A percentile compares a stretch with the other conserved stretches of the same genome.
These are phyloP conservation scores for Phlebopus sp. DNA, from an alignment of 1,284 basidiomycete species.

Conservation along the genomic window DNA sequence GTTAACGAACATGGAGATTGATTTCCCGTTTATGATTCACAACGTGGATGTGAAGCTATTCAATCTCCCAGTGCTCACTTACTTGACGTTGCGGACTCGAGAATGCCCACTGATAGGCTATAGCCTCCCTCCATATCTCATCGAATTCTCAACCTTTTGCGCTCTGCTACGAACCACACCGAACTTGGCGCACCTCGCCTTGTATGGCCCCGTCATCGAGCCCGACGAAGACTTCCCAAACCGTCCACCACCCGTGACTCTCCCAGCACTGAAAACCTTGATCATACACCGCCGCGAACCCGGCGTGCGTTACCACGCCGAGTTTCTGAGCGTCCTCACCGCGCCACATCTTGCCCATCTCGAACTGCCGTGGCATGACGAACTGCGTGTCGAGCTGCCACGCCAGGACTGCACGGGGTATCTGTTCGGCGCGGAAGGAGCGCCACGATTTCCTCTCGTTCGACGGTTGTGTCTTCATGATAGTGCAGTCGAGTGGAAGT, in stretches of 20 bases:
- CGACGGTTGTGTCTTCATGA: conserved; percentile 17
- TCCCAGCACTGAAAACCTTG: conserved; percentile 13
- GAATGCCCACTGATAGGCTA: background rate
- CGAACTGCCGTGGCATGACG: conserved; percentile 24
- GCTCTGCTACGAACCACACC: conserved; percentile 13
- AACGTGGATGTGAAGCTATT: no score
- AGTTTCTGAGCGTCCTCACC: conserved; percentile 14
- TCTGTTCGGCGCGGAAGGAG: conserved; percentile 14
- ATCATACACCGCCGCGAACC: conserved; percentile 18
- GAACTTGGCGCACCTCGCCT: conserved; percentile 10
- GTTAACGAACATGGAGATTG: no score
- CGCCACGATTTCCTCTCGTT: conserved; percentile 15
- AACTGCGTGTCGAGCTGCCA: conserved; percentile 11
- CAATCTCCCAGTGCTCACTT: conserved; percentile 9
- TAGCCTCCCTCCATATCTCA: conserved; percentile 14
- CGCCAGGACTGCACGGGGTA: conserved; percentile 10
- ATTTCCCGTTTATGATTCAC: no score
- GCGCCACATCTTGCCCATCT: conserved; percentile 16
- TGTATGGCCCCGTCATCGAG: conserved; percentile 22
- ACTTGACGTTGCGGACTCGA: conserved; percentile 13
- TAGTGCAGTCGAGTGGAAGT: conserved; percentile 9
- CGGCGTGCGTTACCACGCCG: conserved; percentile 17
- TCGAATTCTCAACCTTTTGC: conserved; percentile 15
- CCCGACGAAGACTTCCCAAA: conserved; percentile 11
- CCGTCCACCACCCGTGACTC: conserved; percentile 2